These are phyloP conservation scores for Calcarisporium arbuscula DNA, from an alignment of 2,329 filamentous ascomycete genomes.

Conservation along the genomic window DNA sequence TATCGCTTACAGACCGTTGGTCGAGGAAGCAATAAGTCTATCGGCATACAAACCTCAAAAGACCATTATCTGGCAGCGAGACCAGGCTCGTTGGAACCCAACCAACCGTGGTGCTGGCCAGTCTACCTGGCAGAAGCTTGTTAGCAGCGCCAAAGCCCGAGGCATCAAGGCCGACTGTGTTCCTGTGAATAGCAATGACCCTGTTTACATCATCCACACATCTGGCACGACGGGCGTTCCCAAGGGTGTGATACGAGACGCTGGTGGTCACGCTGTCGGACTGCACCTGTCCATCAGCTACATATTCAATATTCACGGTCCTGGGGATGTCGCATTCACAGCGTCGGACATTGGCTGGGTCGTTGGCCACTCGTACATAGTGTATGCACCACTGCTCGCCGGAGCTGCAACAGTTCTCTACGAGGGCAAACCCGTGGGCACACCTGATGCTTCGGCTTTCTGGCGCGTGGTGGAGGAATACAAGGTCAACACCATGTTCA, in stretches of 20 bases:
- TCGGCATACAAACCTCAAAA: conserved; percentile 65
- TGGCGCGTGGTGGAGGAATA: conserved; percentile 85
- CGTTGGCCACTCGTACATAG: conserved; percentile 65
- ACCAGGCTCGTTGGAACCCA: conserved; percentile 67
- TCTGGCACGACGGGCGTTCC: conserved; percentile 76
- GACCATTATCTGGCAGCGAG: conserved; percentile 78
- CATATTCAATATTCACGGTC: conserved; percentile 74
- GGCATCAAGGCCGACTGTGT: conserved; percentile 68
- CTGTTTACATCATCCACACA: conserved; percentile 87
- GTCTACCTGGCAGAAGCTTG: conserved; percentile 71
- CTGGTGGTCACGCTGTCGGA: conserved; percentile 81
- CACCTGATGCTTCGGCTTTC: conserved; percentile 79
- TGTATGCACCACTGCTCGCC: conserved; percentile 79
- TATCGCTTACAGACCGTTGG: conserved; percentile 68
- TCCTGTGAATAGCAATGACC: conserved; percentile 69
- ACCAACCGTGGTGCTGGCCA: conserved; percentile 62
- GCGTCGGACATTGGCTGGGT: conserved; percentile 88
- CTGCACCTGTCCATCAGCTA: conserved; percentile 77
- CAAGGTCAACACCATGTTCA: conserved; percentile 77
- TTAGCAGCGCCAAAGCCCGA: conserved; percentile 62
- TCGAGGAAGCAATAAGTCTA: conserved; percentile 64
- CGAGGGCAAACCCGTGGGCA: conserved; percentile 90
- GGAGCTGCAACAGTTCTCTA: conserved; percentile 84
- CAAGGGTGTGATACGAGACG: conserved; percentile 77
- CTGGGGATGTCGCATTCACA: conserved; percentile 68